phyloP scores from a whole-genome alignment of 129 eudicot genomes.

The carrot (Daucus carota) region DH1_v3.0 NC_030387.2:39054501-39055000 shows the following conservation, averaged over 20 bases:
- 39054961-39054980: too few species aligned
- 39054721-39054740: not conserved
- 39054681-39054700: not conserved
- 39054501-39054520: not conserved
- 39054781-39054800: not conserved
- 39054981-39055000: too few species aligned
- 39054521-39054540: not conserved
- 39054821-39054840: too few species aligned
- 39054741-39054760: not conserved
- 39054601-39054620: not conserved
- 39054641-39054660: constrained; percentile 1
- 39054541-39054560: not conserved
- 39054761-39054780: not conserved
- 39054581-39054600: not conserved
- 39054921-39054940: too few species aligned
- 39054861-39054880: too few species aligned
- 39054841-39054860: too few species aligned
- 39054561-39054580: not conserved
- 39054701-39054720: not conserved
- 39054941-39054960: too few species aligned
- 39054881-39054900: too few species aligned
- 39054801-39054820: too few species aligned
- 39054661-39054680: not conserved
- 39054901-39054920: too few species aligned
- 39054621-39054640: too few species aligned